Evolutionary conservation across 805 yeast genomes (phyloP).

Genomic region (Kodamaea fukazawae): DNA sequence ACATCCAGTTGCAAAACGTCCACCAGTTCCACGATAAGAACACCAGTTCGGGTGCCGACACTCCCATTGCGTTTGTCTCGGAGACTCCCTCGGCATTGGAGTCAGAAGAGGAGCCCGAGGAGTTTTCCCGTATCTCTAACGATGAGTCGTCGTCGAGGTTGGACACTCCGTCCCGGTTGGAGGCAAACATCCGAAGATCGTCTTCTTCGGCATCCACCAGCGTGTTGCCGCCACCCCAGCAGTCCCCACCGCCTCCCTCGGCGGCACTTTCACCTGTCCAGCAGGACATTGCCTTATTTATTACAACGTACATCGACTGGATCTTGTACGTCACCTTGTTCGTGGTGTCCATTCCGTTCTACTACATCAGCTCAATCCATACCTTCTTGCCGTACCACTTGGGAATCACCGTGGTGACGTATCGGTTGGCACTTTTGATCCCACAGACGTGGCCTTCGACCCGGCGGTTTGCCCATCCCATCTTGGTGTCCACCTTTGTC

Average conservation of each 20-base stretch:
- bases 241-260: slow-evolving; percentile 14
- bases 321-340: slow-evolving; percentile 46
- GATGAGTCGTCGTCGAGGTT: no score
- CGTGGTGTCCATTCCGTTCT: slow-evolving; percentile 57
- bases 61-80: no score
- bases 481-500: slow-evolving; percentile 60
- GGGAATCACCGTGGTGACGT: slow-evolving; percentile 56
- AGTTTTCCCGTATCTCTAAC: no score
- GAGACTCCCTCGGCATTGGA: no score
- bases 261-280: slow-evolving; percentile 8
- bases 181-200: no score
- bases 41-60: no score
- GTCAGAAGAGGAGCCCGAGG: no score
- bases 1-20: no score
- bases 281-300: slow-evolving; percentile 26
- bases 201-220: background rate
- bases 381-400: slow-evolving; percentile 63
- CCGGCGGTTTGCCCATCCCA: slow-evolving; percentile 65
- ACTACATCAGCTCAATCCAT: slow-evolving; percentile 47
- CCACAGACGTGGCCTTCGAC: slow-evolving; percentile 44
- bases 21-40: no score
- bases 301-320: slow-evolving; percentile 54
- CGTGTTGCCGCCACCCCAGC: background rate
- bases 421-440: slow-evolving; percentile 47
- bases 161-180: no score